Conservation (phyloP, 306 rosid genomes). For the Casuarina equisetifolia region DNA sequence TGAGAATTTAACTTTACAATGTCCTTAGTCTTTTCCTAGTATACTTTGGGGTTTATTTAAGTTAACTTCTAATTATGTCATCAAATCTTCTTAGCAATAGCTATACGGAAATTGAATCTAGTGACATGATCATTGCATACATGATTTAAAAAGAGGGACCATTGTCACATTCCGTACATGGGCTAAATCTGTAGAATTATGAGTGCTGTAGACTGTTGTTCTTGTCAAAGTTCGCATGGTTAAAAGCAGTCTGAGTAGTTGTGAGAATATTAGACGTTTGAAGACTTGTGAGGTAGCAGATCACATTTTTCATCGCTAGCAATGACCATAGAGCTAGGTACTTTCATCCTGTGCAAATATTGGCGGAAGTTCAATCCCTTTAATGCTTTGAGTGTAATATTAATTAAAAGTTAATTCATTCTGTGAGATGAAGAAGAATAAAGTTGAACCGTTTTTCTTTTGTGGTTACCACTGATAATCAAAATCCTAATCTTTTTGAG, state of each 20-base stretch:
- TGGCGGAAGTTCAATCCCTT: neutral
- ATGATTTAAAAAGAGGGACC: neutral
- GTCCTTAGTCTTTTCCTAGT: neutral
- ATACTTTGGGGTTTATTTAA: neutral
- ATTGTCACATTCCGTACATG: neutral
- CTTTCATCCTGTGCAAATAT: neutral
- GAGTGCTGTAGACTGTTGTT: neutral
- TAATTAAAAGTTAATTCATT: neutral
- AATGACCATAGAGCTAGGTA: neutral
- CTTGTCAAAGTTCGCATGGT: neutral
- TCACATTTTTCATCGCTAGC: neutral
- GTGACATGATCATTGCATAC: neutral
- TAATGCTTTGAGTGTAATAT: neutral
- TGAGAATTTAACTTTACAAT: neutral
- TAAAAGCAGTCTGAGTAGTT: neutral
- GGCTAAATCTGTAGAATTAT: neutral
- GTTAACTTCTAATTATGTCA: neutral
- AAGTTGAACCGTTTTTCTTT: neutral
- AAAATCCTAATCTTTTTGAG: neutral
- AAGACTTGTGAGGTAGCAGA: conserved; percentile 1
- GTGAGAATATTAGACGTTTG: neutral
- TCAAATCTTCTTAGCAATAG: neutral
- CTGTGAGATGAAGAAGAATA: neutral
- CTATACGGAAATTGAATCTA: neutral
- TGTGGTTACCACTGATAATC: neutral